Evolutionary conservation across 768 basidiomycete genomes (phyloP).

Genomic region (Boletus vinaceobasis): DNA sequence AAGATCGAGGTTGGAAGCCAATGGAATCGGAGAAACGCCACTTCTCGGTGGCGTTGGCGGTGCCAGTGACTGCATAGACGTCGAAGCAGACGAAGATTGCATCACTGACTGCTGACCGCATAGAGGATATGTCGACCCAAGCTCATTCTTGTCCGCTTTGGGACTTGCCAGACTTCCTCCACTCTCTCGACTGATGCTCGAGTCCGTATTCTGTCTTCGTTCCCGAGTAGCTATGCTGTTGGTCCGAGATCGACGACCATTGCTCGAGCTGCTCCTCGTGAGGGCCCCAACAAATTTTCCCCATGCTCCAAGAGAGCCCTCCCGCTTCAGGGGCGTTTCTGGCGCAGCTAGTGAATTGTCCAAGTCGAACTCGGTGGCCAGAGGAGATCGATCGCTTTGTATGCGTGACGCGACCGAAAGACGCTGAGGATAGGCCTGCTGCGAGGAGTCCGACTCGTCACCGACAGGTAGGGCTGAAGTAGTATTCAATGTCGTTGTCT

Average conservation of each 20-base stretch:
- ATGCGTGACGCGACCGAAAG: slow-evolving; percentile 62
- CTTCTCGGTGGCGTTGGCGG: slow-evolving; percentile 53
- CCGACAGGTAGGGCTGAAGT: slow-evolving; percentile 38
- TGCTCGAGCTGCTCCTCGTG: slow-evolving; percentile 59
- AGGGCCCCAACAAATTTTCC: slow-evolving; percentile 70
- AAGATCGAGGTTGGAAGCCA: slow-evolving; percentile 65
- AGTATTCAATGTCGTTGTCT: slow-evolving; percentile 42
- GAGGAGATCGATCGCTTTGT: slow-evolving; percentile 58
- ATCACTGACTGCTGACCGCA: slow-evolving; percentile 49
- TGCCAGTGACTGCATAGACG: slow-evolving; percentile 56
- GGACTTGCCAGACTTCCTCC: slow-evolving; percentile 65
- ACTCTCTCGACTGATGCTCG: slow-evolving; percentile 72
- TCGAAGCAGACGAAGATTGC: slow-evolving; percentile 67
- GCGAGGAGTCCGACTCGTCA: slow-evolving; percentile 51
- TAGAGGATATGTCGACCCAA: slow-evolving; percentile 36
- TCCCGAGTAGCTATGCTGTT: slow-evolving; percentile 72
- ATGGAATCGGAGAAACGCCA: slow-evolving; percentile 75
- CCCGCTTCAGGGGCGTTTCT: slow-evolving; percentile 56
- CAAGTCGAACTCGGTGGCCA: slow-evolving; percentile 46
- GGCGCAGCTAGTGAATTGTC: slow-evolving; percentile 43
- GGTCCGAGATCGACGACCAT: slow-evolving; percentile 73
- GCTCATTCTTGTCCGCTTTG: slow-evolving; percentile 54
- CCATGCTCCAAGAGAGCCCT: slow-evolving; percentile 59
- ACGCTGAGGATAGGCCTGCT: slow-evolving; percentile 51
- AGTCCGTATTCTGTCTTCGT: slow-evolving; percentile 66